phyloP scores from a whole-genome alignment of 106 monocot species.

The Acanthochlamys bracteata region DNA sequence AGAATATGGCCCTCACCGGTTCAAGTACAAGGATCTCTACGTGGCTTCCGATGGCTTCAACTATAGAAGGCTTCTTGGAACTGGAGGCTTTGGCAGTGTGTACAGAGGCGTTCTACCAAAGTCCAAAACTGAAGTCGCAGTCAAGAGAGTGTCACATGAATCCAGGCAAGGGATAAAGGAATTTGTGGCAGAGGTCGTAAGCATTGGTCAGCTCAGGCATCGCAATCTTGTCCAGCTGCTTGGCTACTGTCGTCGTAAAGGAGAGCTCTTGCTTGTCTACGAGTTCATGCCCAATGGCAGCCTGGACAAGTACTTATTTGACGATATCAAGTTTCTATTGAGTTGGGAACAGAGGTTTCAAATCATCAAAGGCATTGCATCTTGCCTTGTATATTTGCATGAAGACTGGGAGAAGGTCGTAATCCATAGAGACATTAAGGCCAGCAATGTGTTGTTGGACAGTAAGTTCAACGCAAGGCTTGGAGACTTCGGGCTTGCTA shows the following conservation, averaged over 20 bases:
- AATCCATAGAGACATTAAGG: no score
- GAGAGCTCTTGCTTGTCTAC: background rate
- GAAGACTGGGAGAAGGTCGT: background rate
- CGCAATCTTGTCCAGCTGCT: background rate
- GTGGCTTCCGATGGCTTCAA: slow-evolving; percentile 1
- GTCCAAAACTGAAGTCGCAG: background rate
- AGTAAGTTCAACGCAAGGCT: slow-evolving; percentile 15
- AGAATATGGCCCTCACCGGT: slow-evolving; percentile 7
- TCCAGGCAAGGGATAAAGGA: slow-evolving; percentile 2
- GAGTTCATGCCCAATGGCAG: background rate
- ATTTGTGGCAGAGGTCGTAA: slow-evolving; percentile 3
- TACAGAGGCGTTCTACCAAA: background rate
- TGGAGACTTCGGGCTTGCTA: slow-evolving; percentile 21
- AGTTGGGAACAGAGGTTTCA: background rate
- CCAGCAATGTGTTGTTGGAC: slow-evolving; percentile 6
- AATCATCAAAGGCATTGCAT: slow-evolving; percentile 7
- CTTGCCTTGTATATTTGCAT: slow-evolving; percentile 3
- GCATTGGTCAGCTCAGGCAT: slow-evolving; percentile 5
- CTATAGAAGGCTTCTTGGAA: background rate
- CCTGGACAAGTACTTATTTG: background rate
- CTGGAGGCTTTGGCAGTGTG: slow-evolving; percentile 7
- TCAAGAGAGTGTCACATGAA: background rate
- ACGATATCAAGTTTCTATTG: background rate
- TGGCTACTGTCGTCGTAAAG: slow-evolving; percentile 4
- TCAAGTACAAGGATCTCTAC: slow-evolving; percentile 3